Evolutionary conservation across 176 grass and related monocot genomes (phyloP).

Genomic region (Panicum miliaceum): DNA sequence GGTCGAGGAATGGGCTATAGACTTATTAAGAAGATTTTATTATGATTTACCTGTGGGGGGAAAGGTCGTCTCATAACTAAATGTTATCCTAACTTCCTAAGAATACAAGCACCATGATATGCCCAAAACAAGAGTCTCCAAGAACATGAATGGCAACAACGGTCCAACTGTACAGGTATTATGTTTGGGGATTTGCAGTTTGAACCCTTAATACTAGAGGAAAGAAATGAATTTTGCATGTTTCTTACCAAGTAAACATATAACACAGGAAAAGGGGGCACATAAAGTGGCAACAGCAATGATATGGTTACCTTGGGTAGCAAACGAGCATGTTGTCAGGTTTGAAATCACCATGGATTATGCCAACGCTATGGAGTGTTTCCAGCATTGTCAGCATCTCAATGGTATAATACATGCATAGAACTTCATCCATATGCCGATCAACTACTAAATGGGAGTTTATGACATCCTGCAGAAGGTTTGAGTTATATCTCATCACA

Average conservation of each 20-base stretch:
- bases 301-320: conserved; percentile 68
- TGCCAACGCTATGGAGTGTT: conserved; percentile 71
- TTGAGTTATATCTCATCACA: conserved; percentile 2
- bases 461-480: conserved; percentile 79
- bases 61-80: no score
- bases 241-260: conserved; percentile 21
- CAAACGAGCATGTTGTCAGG: conserved; percentile 92
- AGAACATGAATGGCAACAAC: not conserved
- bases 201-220: conserved; percentile 3
- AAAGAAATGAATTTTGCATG: not conserved
- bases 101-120: not conserved
- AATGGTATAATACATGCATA: conserved; percentile 96
- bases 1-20: not conserved
- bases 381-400: conserved; percentile 89
- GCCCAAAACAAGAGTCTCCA: not conserved
- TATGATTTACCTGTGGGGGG: no score
- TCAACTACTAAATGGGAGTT: conserved; percentile 65
- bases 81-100: not conserved
- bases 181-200: conserved; percentile 9
- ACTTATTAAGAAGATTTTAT: not conserved
- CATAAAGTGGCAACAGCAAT: conserved; percentile 25
- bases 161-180: not conserved
- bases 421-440: conserved; percentile 75
- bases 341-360: conserved; percentile 95
- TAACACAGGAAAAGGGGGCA: not conserved